Evolutionary conservation across 768 basidiomycete genomes (phyloP).

Genomic region (Xerocomus brunneocitrinus): DNA sequence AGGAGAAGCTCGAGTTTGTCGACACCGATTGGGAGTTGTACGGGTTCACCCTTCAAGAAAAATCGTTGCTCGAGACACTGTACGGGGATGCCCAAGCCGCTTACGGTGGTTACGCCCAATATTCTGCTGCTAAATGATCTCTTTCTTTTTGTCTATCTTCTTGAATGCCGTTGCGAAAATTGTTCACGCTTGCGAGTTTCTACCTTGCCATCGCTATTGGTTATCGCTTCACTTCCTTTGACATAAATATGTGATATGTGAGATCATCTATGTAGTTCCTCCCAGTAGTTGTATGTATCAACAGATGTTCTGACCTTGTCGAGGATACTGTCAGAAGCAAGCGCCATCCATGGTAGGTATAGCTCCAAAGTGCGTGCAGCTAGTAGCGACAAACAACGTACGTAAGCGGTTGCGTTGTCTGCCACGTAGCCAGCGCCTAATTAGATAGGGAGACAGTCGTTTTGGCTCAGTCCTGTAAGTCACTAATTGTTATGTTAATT

Average conservation of each 20-base stretch:
- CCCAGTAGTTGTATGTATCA: not conserved
- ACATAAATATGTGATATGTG: not conserved
- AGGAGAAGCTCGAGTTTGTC: slow-evolving; percentile 23
- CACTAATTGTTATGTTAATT: not conserved
- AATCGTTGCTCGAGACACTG: slow-evolving; percentile 19
- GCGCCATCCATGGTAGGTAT: no score
- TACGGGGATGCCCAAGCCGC: slow-evolving; percentile 23
- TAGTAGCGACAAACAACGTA: no score
- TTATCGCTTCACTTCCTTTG: not conserved
- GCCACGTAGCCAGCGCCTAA: no score
- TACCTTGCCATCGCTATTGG: not conserved
- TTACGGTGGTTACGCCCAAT: slow-evolving; percentile 20
- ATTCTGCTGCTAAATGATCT: slow-evolving; percentile 8
- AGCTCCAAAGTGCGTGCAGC: no score
- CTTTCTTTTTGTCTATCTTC: not conserved
- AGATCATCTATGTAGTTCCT: not conserved
- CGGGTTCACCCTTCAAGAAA: slow-evolving; percentile 15
- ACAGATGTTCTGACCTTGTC: no score
- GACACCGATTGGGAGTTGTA: slow-evolving; percentile 20
- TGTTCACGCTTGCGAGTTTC: not conserved
- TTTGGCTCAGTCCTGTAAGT: not conserved
- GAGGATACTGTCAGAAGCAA: no score
- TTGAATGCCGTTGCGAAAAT: not conserved
- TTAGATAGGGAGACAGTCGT: not conserved
- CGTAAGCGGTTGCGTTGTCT: no score